phyloP scores from a whole-genome alignment of 805 yeast species.

The Zygotorulaspora sp. region DNA sequence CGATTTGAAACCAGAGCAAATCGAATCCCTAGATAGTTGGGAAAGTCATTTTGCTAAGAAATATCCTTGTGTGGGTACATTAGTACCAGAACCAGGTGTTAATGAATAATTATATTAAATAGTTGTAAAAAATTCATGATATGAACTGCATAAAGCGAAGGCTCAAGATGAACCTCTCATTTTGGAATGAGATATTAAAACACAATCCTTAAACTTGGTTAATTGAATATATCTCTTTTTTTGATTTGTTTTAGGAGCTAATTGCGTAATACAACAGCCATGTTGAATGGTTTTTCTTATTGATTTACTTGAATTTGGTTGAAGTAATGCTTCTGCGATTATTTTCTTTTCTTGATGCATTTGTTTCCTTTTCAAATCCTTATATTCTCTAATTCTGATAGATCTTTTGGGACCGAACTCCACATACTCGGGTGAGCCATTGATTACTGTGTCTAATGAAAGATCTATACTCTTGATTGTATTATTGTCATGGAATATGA shows the following conservation, averaged over 20 bases:
- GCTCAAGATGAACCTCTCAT: neutral
- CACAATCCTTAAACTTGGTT: neutral
- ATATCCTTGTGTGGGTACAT: conserved; percentile 74
- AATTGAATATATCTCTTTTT: too few relatives aligned
- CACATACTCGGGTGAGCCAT: conserved; percentile 14
- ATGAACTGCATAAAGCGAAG: too few relatives aligned
- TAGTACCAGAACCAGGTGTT: conserved; percentile 44
- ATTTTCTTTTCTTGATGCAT: neutral
- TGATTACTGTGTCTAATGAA: neutral
- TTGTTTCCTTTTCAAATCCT: conserved; percentile 10
- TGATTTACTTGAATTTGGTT: too few relatives aligned
- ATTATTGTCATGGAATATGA: conserved; percentile 29
- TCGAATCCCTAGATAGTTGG: conserved; percentile 76
- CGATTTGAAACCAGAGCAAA: conserved; percentile 58
- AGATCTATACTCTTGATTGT: conserved; percentile 21
- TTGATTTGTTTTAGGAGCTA: too few relatives aligned
- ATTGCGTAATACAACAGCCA: too few relatives aligned
- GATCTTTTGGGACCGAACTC: conserved; percentile 21
- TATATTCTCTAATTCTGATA: conserved; percentile 20
- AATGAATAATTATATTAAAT: conserved; percentile 13
- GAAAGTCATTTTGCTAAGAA: conserved; percentile 74
- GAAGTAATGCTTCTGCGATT: neutral
- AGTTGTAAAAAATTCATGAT: too few relatives aligned
- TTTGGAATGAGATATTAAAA: neutral
- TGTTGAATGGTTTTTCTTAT: neutral